Evolutionary conservation across 768 basidiomycete species (phyloP).

Genomic region (Wakefieldia striispora): DNA sequence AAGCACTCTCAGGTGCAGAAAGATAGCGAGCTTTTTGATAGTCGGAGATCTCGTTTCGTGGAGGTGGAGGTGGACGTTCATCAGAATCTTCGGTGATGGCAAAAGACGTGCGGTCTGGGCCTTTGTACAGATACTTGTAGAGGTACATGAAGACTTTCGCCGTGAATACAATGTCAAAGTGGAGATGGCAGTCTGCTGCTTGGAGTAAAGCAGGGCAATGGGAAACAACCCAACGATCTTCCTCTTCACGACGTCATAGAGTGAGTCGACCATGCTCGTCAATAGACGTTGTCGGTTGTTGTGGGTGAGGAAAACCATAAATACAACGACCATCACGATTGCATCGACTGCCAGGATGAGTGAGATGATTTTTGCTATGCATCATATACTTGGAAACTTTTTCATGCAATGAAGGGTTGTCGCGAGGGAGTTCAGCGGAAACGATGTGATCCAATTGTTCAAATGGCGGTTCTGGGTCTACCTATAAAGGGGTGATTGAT

Average conservation of each 20-base stretch:
- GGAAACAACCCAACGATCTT: constrained; percentile 32
- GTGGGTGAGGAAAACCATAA: not conserved
- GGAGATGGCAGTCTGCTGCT: constrained; percentile 36
- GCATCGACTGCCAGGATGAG: not conserved
- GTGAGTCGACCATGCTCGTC: constrained; percentile 29
- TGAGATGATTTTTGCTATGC: not conserved
- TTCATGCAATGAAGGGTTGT: not conserved
- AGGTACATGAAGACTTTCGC: constrained; percentile 38
- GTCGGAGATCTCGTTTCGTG: constrained; percentile 36
- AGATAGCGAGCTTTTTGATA: constrained; percentile 36
- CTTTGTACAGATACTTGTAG: constrained; percentile 42
- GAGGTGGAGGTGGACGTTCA: not conserved
- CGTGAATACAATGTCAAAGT: constrained; percentile 32
- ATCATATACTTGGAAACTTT: not conserved
- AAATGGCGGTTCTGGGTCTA: not conserved
- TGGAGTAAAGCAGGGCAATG: constrained; percentile 25
- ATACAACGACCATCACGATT: not conserved
- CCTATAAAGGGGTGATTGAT: not conserved
- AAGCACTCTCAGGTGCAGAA: constrained; percentile 35
- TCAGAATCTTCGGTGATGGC: constrained; percentile 1
- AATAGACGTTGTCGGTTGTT: constrained; percentile 18
- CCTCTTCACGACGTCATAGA: constrained; percentile 21
- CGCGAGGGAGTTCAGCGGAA: not conserved
- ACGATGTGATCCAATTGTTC: not conserved
- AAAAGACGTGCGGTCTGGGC: constrained; percentile 1